Percentiles rank a stretch among this genome's conserved stretches.
Evolutionary conservation across 2,329 filamentous ascomycete genomes (phyloP).

Genomic region (Sporothrix sp.): DNA sequence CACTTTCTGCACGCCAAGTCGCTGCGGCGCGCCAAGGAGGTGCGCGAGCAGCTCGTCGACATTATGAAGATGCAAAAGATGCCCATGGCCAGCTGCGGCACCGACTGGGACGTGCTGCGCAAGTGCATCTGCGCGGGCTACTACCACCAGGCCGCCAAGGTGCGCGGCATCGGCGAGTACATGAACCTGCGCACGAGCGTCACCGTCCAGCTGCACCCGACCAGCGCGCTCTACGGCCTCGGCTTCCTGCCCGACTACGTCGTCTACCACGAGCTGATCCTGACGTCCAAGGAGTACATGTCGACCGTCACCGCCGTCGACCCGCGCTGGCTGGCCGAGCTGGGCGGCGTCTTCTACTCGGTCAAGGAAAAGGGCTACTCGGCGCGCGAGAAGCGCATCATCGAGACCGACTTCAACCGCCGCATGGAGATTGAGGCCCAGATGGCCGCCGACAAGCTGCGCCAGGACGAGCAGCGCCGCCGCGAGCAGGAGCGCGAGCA

Average conservation of each 20-base stretch:
- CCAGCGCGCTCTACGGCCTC: conserved; percentile 80
- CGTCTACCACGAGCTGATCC: conserved; percentile 93
- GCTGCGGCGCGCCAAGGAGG: conserved; percentile 81
- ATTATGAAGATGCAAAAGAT: conserved; percentile 95
- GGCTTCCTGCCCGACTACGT: conserved; percentile 95
- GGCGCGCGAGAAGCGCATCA: conserved; percentile 71
- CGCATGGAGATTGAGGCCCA: conserved; percentile 89
- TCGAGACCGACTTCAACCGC: conserved; percentile 82
- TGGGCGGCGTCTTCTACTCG: conserved; percentile 94
- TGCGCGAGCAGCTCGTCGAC: conserved; percentile 83
- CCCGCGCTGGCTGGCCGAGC: conserved; percentile 91
- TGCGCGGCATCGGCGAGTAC: conserved; percentile 95
- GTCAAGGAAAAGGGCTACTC: conserved; percentile 97
- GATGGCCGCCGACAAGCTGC: conserved; percentile 77
- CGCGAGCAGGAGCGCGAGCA: conserved; percentile 35
- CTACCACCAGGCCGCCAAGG: conserved; percentile 94
- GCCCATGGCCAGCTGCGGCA: conserved; percentile 77
- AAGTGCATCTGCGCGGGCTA: conserved; percentile 97
- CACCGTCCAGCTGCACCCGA: conserved; percentile 88
- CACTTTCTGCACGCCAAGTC: conserved; percentile 97
- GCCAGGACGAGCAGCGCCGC: conserved; percentile 47
- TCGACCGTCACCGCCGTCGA: conserved; percentile 93
- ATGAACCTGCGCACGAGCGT: conserved; percentile 93
- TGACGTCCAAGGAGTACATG: conserved; percentile 97
- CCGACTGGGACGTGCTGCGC: conserved; percentile 91